Evolutionary conservation across 2,329 filamentous ascomycete species (phyloP), one percentile per base, ranked within the genome.

Genomic region (Xylaria digitata): DNA sequence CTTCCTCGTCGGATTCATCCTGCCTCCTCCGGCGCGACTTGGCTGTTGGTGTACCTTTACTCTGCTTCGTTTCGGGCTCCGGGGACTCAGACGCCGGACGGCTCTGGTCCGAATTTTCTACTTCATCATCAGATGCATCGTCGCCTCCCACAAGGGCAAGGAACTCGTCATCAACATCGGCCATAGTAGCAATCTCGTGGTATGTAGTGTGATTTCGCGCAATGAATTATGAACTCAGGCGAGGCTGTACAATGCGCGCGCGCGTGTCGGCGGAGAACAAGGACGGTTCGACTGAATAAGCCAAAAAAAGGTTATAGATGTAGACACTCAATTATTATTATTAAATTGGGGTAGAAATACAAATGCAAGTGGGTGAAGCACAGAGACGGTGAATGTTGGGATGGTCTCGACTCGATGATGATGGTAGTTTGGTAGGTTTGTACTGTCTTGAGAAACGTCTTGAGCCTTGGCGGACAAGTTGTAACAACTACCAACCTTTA

Each of bases 81-180:
- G 85, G 82, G 68, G 88, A 86, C 58, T 84, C 83, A 53, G 87
- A 86, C 43, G 81, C 84, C 71, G 85, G 82, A 75, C 87, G 81
- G 78, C 87, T 84, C 74, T 81, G 80, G 74, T 83, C 83, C 80
- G 83, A 82, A 76, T 81, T 79, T 78, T 80, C 83, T 63, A 80
- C 78, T 62, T 82, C 86, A 79, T 88, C 87, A 73, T 87, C 87
- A 65, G 88, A 87, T 60, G 83, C 86, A 67, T 85, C 85, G 68
- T 88, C 91, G 73, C 92, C 93, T 75, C 93, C 96, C 61, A 94
- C 96, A 71, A 98, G 89, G 76, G 93, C 94, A 71, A 98, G 90
- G 72, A 98, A 90, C 83, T 97, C 95, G 75, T 95, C 94, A 78
- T 98, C 95, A 72, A 97, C 87, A 77, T 95, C 92, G 63, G 92